Evolutionary conservation across 2,329 filamentous ascomycete species (phyloP), one percentile per base, ranked within the genome.

Genomic region (Berkeleyomyces basicola): DNA sequence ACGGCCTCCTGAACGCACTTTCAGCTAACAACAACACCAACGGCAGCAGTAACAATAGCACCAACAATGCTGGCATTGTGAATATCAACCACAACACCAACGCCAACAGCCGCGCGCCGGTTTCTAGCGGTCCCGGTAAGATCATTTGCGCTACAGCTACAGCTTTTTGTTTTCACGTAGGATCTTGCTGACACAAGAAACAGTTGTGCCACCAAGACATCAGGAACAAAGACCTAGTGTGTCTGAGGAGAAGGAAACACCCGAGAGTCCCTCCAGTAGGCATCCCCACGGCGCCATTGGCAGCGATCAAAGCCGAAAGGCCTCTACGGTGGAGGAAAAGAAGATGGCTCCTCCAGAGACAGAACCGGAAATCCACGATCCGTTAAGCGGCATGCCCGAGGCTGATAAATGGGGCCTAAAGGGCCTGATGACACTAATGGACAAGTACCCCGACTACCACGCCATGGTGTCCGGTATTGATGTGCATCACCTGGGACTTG

Each of bases 371-470:
- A 72, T 76, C 9, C 76, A 81, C 66, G 82, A 86, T 69, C 82
- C 82, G 55, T 73, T 86, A 36, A 75, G 76, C 58, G 80, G 81
- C 55, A 83, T 85, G 82, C 72, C 79, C n/a, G 77, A 80, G 3
- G 78, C 77, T 46, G 83, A 86, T 68, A 84, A 80, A 69, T 86
- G 78, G 77, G 83, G 83, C 3, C 75, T 86, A 58, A 85, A 85
- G 69, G 83, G 83, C 7, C 74, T 85, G 64, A 77, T 79, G 63
- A 80, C 81, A 40, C 72, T 86, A 71, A 84, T 85, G 77, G 82
- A 81, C 71, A 83, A 80, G 69, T 83, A 79, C 66, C 79, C 81
- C 11, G 81, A 84, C 67, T 85, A 84, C 70, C 81, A 80, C 61
- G 79, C 81, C 3, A 76, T 84, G 68, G 75, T 84, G 9, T 77